Evolutionary conservation across 768 basidiomycete genomes (phyloP), one percentile per base, ranked within the genome.

Genomic region (Phylloporus sp.): DNA sequence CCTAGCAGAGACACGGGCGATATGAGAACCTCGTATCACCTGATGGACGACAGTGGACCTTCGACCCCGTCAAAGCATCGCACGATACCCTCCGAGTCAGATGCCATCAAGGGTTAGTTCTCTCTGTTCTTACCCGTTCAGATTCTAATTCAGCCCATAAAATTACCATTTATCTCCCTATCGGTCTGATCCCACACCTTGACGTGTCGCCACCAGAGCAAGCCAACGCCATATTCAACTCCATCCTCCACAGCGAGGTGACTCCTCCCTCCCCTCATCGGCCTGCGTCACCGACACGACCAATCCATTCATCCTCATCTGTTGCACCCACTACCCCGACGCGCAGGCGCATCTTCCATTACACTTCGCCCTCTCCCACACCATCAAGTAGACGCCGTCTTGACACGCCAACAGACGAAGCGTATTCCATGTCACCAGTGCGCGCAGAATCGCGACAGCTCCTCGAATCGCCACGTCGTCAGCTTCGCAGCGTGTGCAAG

Each of bases 341-440:
- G 8, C 67, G 76, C 13, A 76, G 81, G 39, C 84, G 87, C 16
- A 74, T 90, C 23, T 89, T 90, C 63, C 70, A 76, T 5, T 90
- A 86, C 67, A 79, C 76, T 44, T 83, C 85, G 2, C 82, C 86
- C 15, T 79, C 82, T 24, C 66, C 66, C 8, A 78, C 76, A 22
- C 86, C 88, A 6, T 70, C 65, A 5, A 58, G 39, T 23, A 52
- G 49, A 15, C 73, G 75, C 52, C 74, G 77, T 56, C 81, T 97
- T 31, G 92, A 95, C 66, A 85, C 86, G 23, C 88, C 95, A 11
- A 85, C 82, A 0, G 91, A 93, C 60, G 86, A 91, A 58, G 86
- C 86, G 0, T 98, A 97, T 67, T 91, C 90, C 11, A 82, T 93
- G 73, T 88, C 85, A 45, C 95, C 95, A 11, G 88, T 97, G 6